phyloP scores from a whole-genome alignment of 1,284 basidiomycete genomes.

The Violaceomyces palustris region DNA sequence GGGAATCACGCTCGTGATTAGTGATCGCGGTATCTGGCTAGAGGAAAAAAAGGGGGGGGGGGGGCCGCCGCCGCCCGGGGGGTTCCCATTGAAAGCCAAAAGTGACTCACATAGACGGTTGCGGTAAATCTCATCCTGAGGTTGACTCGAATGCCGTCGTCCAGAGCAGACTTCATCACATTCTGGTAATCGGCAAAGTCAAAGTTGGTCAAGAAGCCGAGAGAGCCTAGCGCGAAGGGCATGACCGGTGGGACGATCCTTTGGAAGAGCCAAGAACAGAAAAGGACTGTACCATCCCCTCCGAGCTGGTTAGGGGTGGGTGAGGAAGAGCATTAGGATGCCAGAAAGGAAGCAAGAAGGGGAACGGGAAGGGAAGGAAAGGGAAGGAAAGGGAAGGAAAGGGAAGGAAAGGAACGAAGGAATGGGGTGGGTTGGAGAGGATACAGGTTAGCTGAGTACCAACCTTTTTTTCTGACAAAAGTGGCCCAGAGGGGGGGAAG shows the following conservation, averaged over 20 bases:
- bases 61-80: conserved; percentile 2
- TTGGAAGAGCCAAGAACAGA: conserved; percentile 99
- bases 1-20: too few relatives aligned
- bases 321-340: neutral
- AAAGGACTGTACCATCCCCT: conserved; percentile 95
- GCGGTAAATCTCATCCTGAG: conserved; percentile 98
- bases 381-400: too few relatives aligned
- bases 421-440: neutral
- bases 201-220: conserved; percentile 97
- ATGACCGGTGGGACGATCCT: conserved; percentile 94
- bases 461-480: too few relatives aligned
- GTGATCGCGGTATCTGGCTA: too few relatives aligned
- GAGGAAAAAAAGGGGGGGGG: too few relatives aligned
- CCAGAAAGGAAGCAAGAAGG: neutral
- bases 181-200: conserved; percentile 82
- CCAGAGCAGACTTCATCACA: conserved; percentile 83
- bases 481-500: too few relatives aligned
- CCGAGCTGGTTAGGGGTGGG: conserved; percentile 57
- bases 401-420: too few relatives aligned
- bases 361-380: too few relatives aligned
- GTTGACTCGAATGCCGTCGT: conserved; percentile 92
- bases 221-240: conserved; percentile 93
- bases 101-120: conserved; percentile 74
- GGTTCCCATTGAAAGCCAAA: conserved; percentile 3
- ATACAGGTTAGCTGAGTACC: too few relatives aligned